Evolutionary conservation across 2,329 filamentous ascomycete genomes (phyloP).

Genomic region (Exserohilum turcica): DNA sequence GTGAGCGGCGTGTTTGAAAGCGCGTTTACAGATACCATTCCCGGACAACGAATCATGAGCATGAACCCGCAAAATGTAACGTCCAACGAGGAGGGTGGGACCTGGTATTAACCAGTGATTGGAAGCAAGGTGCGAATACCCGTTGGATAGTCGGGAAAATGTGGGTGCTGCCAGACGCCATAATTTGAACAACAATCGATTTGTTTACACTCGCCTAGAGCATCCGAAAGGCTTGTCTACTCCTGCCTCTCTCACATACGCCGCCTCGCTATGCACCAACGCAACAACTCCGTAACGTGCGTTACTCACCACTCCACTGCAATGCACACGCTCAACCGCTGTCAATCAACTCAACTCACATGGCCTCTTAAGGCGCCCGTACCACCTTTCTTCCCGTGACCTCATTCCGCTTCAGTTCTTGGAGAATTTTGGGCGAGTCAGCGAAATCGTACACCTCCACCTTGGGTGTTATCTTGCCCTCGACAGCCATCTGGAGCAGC

Average conservation of each 20-base stretch:
- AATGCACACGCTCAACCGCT: conserved; percentile 1
- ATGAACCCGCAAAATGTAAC: conserved; percentile 63
- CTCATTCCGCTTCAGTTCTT: conserved; percentile 42
- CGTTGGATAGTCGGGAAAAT: neutral
- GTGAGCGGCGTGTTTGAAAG: conserved; percentile 66
- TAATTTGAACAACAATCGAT: neutral
- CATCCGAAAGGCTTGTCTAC: neutral
- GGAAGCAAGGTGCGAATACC: too few species aligned
- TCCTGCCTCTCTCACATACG: neutral
- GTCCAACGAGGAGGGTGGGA: conserved; percentile 60
- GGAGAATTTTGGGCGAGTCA: conserved; percentile 44
- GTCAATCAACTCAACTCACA: neutral
- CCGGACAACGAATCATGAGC: conserved; percentile 62
- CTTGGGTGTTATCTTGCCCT: conserved; percentile 49
- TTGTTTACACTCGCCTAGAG: too few species aligned
- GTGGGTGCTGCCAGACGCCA: neutral
- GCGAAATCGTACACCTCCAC: conserved; percentile 45
- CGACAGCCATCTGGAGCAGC: conserved; percentile 50
- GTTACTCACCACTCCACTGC: neutral
- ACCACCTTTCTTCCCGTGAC: conserved; percentile 47
- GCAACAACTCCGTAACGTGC: neutral
- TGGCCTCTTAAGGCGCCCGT: conserved; percentile 25
- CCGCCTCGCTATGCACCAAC: neutral
- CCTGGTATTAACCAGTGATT: conserved; percentile 62
- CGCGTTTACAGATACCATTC: conserved; percentile 60